Evolutionary conservation across 75 land plant species (phyloP), one percentile per base, ranked within the genome.

Genomic region (Pseudotsuga menziesii): DNA sequence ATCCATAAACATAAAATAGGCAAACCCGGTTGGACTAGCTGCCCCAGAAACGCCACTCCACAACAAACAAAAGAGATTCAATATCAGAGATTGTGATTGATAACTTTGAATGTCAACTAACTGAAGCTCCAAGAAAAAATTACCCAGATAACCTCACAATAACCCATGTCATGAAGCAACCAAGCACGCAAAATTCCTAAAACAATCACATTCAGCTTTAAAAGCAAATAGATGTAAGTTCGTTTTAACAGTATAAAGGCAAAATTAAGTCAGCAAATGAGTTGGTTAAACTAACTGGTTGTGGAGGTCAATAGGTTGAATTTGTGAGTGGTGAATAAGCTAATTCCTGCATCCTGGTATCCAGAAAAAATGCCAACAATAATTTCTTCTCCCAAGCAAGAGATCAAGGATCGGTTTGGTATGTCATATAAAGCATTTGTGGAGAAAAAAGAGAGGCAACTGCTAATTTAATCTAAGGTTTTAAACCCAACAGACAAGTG

Each of bases 11-110:
- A 20, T 23, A 69, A 69, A 41, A 41, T 41, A 39, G 72, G 9
- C 48, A 69, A 8, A 36, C 3, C 67, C 11, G 22, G 22, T n/a
- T 41, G 72, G 41, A 41, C 72, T 69, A 69, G 52, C 72, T 69
- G 52, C 25, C 48, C 44, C 25, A 11, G 13, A 41, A 41, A 69
- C 35, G 69, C 69, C 39, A 64, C 35, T 36, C 69, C 48, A 67
- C 44, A 69, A 69, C 39, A 69, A 36, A 69, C 44, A 41, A 20
- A 69, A 64, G 69, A 20, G 39, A 64, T 64, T 64, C 72, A 41
- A 69, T 19, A 1, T 69, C 72, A 69, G n/a, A 69, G 41, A 20
- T 7, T 23, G 41, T 69, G n/a, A 41, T 69, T 8, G n/a, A 69
- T 39, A 29, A 39, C 52, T 20, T 36, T 69, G 11, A 41, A 69